Evolutionary conservation across 805 yeast species (phyloP).

Genomic region (Lipomyces spencermartinsiae): DNA sequence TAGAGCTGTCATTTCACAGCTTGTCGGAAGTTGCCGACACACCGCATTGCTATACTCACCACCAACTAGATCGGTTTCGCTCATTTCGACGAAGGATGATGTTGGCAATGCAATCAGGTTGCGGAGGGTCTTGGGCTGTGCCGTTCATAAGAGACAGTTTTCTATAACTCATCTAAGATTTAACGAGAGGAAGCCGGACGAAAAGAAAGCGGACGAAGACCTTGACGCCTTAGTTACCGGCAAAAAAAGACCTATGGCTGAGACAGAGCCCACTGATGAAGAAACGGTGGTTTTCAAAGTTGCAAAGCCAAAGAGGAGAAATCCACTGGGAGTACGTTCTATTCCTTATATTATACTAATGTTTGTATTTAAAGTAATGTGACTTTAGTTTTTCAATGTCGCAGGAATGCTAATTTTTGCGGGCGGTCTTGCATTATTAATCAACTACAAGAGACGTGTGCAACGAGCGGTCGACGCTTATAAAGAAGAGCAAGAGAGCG

Average conservation of each 20-base stretch:
- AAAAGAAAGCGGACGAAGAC: constrained; percentile 9
- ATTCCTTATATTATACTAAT: neutral
- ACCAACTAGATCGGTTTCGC: neutral
- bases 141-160: neutral
- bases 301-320: constrained; percentile 7
- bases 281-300: constrained; percentile 30
- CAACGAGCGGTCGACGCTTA: constrained; percentile 28
- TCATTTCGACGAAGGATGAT: neutral
- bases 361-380: neutral
- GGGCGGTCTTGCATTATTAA: constrained; percentile 15
- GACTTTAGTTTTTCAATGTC: constrained; percentile 27
- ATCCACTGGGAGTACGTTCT: constrained; percentile 26
- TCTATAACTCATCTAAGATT: constrained; percentile 3
- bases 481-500: constrained; percentile 25
- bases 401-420: constrained; percentile 23
- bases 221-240: constrained; percentile 20
- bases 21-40: neutral
- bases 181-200: constrained; percentile 9
- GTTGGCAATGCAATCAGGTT: neutral
- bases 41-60: neutral
- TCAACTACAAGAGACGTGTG: constrained; percentile 28
- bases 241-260: constrained; percentile 20
- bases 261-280: constrained; percentile 10
- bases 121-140: neutral
- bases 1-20: neutral